phyloP scores from a whole-genome alignment of 108 stramenopile species.

The Hondaea fermentalgiana region DNA sequence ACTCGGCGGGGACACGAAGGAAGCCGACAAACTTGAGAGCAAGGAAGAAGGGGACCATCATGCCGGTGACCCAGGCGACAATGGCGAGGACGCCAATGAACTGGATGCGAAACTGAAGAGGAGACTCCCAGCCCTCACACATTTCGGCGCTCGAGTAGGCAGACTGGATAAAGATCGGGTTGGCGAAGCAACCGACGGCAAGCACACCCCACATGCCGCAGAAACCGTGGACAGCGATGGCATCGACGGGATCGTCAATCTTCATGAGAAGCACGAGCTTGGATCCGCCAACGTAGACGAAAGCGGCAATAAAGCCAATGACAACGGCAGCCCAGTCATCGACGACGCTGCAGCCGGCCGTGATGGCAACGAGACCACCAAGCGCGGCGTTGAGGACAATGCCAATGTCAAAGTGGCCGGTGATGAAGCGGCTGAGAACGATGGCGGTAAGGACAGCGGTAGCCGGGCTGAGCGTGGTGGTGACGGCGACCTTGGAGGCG shows the following conservation, averaged over 20 bases:
- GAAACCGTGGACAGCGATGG: conserved; percentile 26
- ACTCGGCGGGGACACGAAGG: conserved; percentile 72
- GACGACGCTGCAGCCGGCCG: conserved; percentile 37
- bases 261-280: background rate
- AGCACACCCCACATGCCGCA: background rate
- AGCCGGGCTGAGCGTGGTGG: background rate
- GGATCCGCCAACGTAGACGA: background rate
- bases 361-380: conserved; percentile 46
- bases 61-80: conserved; percentile 64
- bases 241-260: conserved; percentile 42
- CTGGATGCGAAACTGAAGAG: conserved; percentile 44
- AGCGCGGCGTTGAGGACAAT: background rate
- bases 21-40: conserved; percentile 55
- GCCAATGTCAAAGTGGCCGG: background rate
- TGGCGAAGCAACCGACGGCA: background rate
- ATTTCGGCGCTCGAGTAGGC: conserved; percentile 38
- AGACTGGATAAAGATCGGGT: conserved; percentile 31
- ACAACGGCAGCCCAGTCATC: conserved; percentile 18
- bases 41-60: conserved; percentile 70
- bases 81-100: conserved; percentile 63
- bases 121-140: conserved; percentile 34
- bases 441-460: background rate
- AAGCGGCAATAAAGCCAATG: conserved; percentile 22
- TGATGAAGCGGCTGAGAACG: background rate
- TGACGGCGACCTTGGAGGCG: background rate